phyloP scores from a whole-genome alignment of 768 basidiomycete genomes.

The Cubamyces lactineus region DNA sequence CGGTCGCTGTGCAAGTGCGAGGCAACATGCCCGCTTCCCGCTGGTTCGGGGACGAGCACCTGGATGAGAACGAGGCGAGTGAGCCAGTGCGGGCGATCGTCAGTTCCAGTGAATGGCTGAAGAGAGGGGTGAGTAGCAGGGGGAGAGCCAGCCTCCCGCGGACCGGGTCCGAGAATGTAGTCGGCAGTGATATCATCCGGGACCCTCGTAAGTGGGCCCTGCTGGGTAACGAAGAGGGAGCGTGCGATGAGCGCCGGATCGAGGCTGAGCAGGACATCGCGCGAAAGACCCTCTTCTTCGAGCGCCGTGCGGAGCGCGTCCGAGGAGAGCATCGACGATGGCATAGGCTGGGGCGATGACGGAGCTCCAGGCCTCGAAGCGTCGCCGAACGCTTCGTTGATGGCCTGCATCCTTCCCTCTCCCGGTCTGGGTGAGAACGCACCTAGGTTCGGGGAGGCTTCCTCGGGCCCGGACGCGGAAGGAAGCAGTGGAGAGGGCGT shows the following conservation, averaged over 20 bases:
- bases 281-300: conserved; percentile 67
- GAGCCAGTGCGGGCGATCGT: conserved; percentile 79
- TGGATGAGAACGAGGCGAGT: conserved; percentile 74
- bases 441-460: conserved; percentile 32
- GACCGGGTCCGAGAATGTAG: conserved; percentile 43
- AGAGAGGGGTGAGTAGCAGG: conserved; percentile 19
- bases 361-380: conserved; percentile 13
- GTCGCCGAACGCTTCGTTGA: conserved; percentile 31
- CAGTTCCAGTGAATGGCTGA: conserved; percentile 62
- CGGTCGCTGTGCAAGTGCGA: conserved; percentile 38
- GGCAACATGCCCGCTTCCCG: conserved; percentile 38
- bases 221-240: conserved; percentile 67
- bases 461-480: conserved; percentile 10
- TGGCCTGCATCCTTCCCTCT: conserved; percentile 32
- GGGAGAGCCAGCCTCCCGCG: conserved; percentile 10
- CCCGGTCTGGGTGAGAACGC: conserved; percentile 37
- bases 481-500: conserved; percentile 48
- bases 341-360: neutral
- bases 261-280: conserved; percentile 64
- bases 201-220: conserved; percentile 46
- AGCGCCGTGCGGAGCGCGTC: conserved; percentile 53
- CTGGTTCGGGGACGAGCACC: conserved; percentile 64
- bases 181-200: conserved; percentile 57
- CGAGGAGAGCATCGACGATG: conserved; percentile 6
- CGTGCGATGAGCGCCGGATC: conserved; percentile 63